Evolutionary conservation across 1,284 basidiomycete genomes (phyloP).

Genomic region (Ustilago vetiveriae): DNA sequence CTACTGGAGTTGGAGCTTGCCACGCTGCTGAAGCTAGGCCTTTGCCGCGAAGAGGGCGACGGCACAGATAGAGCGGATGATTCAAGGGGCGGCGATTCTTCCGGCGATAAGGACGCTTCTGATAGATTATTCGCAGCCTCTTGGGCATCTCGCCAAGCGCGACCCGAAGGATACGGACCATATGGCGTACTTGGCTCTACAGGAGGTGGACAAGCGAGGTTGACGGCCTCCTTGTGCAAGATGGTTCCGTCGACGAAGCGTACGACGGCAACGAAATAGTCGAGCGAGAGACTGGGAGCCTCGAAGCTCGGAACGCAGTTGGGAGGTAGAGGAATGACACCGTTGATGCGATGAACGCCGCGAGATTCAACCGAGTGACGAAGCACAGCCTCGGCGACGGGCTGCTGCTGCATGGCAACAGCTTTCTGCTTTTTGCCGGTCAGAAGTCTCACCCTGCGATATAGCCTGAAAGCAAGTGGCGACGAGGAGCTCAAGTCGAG

Average conservation of each 20-base stretch:
- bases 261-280: slow-evolving; percentile 58
- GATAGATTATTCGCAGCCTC: slow-evolving; percentile 1
- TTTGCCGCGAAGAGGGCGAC: slow-evolving; percentile 2
- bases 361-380: slow-evolving; percentile 13
- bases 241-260: slow-evolving; percentile 15
- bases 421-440: slow-evolving; percentile 21
- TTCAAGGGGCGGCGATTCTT: slow-evolving; percentile 10
- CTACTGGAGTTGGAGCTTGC: slow-evolving; percentile 18
- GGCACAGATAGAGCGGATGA: slow-evolving; percentile 1
- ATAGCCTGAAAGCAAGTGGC: slow-evolving; percentile 26
- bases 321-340: slow-evolving; percentile 40
- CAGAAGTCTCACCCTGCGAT: slow-evolving; percentile 19
- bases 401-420: slow-evolving; percentile 32
- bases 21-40: slow-evolving; percentile 22
- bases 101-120: neutral
- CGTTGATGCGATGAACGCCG: slow-evolving; percentile 28
- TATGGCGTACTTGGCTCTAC: slow-evolving; percentile 23
- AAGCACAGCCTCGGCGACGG: slow-evolving; percentile 23
- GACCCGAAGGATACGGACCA: slow-evolving; percentile 22
- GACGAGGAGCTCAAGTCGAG: slow-evolving; percentile 17
- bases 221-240: slow-evolving; percentile 21
- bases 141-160: slow-evolving; percentile 11
- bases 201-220: slow-evolving; percentile 29
- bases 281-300: slow-evolving; percentile 32
- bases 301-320: slow-evolving; percentile 54